phyloP scores from a whole-genome alignment of 495 filamentous ascomycete species.

The Trichoderma gamsii region DNA sequence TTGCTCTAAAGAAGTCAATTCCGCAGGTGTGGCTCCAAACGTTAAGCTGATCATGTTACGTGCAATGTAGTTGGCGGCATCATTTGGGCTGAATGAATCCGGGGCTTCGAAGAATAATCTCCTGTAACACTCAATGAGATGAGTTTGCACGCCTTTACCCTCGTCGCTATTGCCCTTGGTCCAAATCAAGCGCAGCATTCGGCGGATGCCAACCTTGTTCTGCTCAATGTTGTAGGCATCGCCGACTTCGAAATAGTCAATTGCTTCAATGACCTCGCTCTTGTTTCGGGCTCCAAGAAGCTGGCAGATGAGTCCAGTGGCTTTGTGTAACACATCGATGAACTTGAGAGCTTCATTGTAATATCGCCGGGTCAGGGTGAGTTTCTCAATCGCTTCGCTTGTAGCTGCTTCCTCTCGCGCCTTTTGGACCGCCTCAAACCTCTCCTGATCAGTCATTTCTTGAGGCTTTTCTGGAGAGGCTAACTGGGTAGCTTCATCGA shows the following conservation, averaged over 20 bases:
- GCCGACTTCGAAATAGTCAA: constrained; percentile 94
- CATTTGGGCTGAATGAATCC: constrained; percentile 76
- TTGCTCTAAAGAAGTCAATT: constrained; percentile 92
- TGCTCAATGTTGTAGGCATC: constrained; percentile 94
- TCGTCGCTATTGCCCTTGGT: constrained; percentile 99
- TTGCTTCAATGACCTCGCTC: constrained; percentile 94
- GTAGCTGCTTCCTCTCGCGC: constrained; percentile 61
- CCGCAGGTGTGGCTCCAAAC: constrained; percentile 87
- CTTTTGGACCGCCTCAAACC: constrained; percentile 53
- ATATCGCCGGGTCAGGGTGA: constrained; percentile 83
- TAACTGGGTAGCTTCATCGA: constrained; percentile 84
- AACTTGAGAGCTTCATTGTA: constrained; percentile 89
- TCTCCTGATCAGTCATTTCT: constrained; percentile 55
- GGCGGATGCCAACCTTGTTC: constrained; percentile 79
- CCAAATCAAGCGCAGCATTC: constrained; percentile 97
- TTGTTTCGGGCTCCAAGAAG: constrained; percentile 91
- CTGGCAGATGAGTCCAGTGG: constrained; percentile 71
- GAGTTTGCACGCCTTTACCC: constrained; percentile 94
- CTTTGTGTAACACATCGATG: constrained; percentile 84
- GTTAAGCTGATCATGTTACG: constrained; percentile 98
- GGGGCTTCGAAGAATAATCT: constrained; percentile 93
- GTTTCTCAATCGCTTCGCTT: constrained; percentile 73
- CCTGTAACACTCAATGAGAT: constrained; percentile 96
- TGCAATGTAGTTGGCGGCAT: constrained; percentile 91
- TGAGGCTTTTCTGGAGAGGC: constrained; percentile 53